Conservation (phyloP, 2,329 filamentous ascomycete species). For the Waltergamsia citrina region DNA sequence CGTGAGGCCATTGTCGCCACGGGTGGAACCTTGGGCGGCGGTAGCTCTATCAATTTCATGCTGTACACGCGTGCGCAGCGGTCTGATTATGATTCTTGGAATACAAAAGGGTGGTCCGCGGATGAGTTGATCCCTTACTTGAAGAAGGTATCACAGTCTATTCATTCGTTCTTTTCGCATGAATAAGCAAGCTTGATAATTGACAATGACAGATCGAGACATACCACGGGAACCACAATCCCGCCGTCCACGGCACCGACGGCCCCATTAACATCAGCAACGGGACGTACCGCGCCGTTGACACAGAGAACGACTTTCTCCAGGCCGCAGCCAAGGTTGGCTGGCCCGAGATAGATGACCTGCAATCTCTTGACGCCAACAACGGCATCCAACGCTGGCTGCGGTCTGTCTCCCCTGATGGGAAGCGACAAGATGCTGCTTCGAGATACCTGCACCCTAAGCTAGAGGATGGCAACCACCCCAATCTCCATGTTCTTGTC, state of each 20-base stretch:
- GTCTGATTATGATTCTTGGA: constrained; percentile 10
- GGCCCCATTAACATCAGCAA: constrained; percentile 39
- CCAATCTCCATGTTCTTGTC: constrained; percentile 44
- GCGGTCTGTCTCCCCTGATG: constrained; percentile 36
- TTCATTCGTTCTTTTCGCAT: too few relatives aligned
- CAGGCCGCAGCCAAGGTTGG: constrained; percentile 33
- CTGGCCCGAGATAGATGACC: constrained; percentile 35
- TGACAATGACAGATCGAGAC: constrained; percentile 33
- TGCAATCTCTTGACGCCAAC: constrained; percentile 34
- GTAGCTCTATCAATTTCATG: constrained; percentile 22
- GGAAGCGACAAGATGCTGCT: constrained; percentile 42
- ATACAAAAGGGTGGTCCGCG: constrained; percentile 8
- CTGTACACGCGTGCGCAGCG: constrained; percentile 17
- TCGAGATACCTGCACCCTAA: constrained; percentile 42
- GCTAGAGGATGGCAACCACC: constrained; percentile 32
- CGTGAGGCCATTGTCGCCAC: constrained; percentile 12
- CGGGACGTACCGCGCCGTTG: constrained; percentile 28
- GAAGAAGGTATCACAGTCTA: constrained; percentile 9
- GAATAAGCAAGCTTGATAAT: too few relatives aligned
- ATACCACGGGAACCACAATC: constrained; percentile 28
- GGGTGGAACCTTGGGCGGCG: constrained; percentile 18
- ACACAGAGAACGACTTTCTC: constrained; percentile 32
- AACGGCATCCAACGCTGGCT: constrained; percentile 25
- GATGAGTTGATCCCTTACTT: constrained; percentile 10
- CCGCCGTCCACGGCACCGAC: constrained; percentile 33